phyloP scores from a whole-genome alignment of 208 protist species.

The Leishmania aethiopica region DNA sequence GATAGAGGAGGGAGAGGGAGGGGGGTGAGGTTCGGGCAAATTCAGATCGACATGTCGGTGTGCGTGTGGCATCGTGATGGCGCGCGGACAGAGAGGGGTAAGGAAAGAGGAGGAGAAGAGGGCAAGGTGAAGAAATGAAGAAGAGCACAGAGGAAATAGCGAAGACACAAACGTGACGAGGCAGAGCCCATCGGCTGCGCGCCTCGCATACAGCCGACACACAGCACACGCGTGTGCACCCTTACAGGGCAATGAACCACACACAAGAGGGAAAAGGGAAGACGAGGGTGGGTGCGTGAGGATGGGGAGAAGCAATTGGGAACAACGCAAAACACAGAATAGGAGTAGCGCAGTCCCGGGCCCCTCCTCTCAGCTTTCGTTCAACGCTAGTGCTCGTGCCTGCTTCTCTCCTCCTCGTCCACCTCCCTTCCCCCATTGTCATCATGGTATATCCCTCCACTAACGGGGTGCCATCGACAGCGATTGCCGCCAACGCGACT shows the following conservation, averaged over 20 bases:
- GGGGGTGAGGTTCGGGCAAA: neutral
- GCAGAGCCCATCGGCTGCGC: neutral
- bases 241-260: neutral
- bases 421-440: neutral
- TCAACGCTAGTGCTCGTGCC: neutral
- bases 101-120: neutral
- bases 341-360: neutral
- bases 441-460: neutral
- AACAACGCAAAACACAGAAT: neutral
- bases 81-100: neutral
- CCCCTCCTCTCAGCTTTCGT: neutral
- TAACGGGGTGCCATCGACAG: neutral
- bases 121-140: neutral
- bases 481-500: neutral
- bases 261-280: neutral
- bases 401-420: neutral
- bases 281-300: neutral
- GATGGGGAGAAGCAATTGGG: neutral
- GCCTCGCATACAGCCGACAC: neutral
- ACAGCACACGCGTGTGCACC: neutral
- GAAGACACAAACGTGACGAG: neutral
- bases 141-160: neutral
- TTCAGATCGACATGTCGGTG: neutral
- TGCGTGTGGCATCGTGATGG: neutral
- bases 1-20: neutral